A percentile compares a stretch with the other conserved stretches of the same genome.
Conservation (phyloP, 2,329 filamentous ascomycete species). For the Trichoderma asperellum region DNA sequence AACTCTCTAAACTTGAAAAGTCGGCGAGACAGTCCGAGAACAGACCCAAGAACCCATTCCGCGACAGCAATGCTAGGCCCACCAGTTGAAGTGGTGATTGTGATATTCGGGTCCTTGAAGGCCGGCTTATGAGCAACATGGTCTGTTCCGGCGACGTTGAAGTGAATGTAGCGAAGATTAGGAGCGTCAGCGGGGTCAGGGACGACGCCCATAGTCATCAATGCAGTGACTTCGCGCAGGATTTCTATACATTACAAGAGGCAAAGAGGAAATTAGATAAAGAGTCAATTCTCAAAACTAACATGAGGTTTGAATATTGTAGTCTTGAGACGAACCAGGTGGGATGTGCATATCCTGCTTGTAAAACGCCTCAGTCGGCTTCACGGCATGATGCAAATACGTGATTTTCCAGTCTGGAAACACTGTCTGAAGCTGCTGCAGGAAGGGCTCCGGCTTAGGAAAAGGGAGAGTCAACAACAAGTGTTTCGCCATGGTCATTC, state of each 20-base stretch:
- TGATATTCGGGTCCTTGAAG: slow-evolving; percentile 3
- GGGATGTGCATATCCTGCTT: slow-evolving; percentile 19
- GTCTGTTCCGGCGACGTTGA: slow-evolving; percentile 2
- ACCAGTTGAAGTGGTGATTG: slow-evolving; percentile 8
- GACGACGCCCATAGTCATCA: slow-evolving; percentile 15
- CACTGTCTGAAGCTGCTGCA: neutral
- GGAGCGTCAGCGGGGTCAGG: slow-evolving; percentile 13
- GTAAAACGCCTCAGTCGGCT: slow-evolving; percentile 2
- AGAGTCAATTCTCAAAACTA: neutral
- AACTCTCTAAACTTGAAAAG: neutral
- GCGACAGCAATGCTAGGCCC: slow-evolving; percentile 6
- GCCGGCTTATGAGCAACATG: slow-evolving; percentile 13
- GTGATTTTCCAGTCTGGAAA: slow-evolving; percentile 15
- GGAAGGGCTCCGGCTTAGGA: slow-evolving; percentile 4
- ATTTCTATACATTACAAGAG: neutral
- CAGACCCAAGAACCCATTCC: slow-evolving; percentile 11
- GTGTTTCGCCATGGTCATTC: neutral
- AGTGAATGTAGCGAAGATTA: slow-evolving; percentile 12
- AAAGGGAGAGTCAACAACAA: slow-evolving; percentile 17
- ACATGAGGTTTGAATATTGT: neutral
- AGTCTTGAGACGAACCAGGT: neutral
- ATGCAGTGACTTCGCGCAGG: neutral
- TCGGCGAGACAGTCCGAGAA: neutral
- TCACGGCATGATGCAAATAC: slow-evolving; percentile 8
- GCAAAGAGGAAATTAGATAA: neutral